Evolutionary conservation across 805 yeast genomes (phyloP).

Genomic region (Suhomyces sp.): DNA sequence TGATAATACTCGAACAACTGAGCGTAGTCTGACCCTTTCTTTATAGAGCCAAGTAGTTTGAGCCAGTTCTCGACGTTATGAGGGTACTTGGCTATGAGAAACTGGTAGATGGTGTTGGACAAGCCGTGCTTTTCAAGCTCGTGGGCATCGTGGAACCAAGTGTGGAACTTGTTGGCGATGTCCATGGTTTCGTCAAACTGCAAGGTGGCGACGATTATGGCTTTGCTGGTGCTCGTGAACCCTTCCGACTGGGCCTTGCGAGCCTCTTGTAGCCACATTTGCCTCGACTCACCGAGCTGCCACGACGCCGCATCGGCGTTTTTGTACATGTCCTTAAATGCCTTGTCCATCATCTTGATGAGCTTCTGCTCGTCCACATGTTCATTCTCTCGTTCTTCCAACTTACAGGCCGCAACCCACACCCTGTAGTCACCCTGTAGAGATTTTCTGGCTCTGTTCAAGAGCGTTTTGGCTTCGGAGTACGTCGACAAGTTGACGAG

Average conservation of each 20-base stretch:
- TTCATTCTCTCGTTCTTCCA: constrained; percentile 57
- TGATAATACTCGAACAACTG: constrained; percentile 43
- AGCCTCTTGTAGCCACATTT: constrained; percentile 59
- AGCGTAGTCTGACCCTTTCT: constrained; percentile 10
- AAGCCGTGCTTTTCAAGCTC: constrained; percentile 19
- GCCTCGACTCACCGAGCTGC: constrained; percentile 4
- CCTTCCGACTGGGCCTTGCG: constrained; percentile 48
- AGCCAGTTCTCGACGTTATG: constrained; percentile 47
- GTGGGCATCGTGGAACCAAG: constrained; percentile 30
- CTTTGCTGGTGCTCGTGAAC: constrained; percentile 46
- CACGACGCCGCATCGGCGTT: not conserved
- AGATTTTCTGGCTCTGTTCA: constrained; percentile 59
- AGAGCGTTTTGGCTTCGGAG: constrained; percentile 48
- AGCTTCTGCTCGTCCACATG: constrained; percentile 44
- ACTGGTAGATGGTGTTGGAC: constrained; percentile 48
- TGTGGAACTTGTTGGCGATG: constrained; percentile 11
- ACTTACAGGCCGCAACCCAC: constrained; percentile 67
- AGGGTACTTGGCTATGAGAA: constrained; percentile 48
- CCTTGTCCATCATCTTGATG: constrained; percentile 47
- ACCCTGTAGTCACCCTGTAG: constrained; percentile 48
- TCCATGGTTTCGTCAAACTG: constrained; percentile 19
- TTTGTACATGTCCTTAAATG: constrained; percentile 33
- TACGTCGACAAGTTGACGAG: constrained; percentile 47
- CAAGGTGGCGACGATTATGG: constrained; percentile 48
- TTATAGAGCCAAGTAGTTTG: constrained; percentile 34